Percentiles rank a stretch among this genome's conserved stretches.
Evolutionary conservation across 2,329 filamentous ascomycete species (phyloP).

Genomic region (Allantophomopsis cytisporea): DNA sequence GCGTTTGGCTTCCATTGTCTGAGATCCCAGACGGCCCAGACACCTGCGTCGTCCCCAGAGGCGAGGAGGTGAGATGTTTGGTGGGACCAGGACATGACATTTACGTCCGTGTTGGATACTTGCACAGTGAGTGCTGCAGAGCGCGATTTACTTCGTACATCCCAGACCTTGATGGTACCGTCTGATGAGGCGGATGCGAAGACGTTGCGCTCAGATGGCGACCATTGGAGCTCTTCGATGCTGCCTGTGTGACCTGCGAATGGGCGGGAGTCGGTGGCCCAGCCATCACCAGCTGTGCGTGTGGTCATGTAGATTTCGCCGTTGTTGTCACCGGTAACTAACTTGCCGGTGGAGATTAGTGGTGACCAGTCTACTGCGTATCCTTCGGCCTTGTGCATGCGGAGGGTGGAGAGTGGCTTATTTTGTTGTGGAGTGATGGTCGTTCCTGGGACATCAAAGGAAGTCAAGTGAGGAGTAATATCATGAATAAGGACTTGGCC

Average conservation of each 20-base stretch:
- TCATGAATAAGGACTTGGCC: constrained; percentile 86
- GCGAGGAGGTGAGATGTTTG: constrained; percentile 83
- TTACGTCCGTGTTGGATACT: constrained; percentile 76
- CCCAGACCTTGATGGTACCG: constrained; percentile 92
- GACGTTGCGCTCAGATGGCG: constrained; percentile 80
- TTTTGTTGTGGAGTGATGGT: constrained; percentile 70
- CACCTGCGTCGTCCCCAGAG: constrained; percentile 83
- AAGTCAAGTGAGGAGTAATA: constrained; percentile 74
- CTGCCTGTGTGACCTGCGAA: constrained; percentile 76
- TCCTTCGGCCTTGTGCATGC: constrained; percentile 85
- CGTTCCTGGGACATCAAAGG: constrained; percentile 82
- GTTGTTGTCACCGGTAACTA: constrained; percentile 83
- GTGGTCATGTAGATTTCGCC: constrained; percentile 84
- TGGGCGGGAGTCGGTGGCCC: constrained; percentile 72
- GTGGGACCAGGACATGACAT: constrained; percentile 90
- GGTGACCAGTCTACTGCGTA: constrained; percentile 98
- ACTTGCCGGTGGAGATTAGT: constrained; percentile 63
- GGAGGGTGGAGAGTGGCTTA: constrained; percentile 76
- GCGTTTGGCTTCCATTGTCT: constrained; percentile 75
- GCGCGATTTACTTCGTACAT: constrained; percentile 79
- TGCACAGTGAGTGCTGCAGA: constrained; percentile 79
- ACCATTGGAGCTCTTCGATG: constrained; percentile 96
- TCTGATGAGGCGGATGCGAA: constrained; percentile 92
- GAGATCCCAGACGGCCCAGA: constrained; percentile 93
- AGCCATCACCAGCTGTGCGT: constrained; percentile 75